Evolutionary conservation across 1,284 basidiomycete species (phyloP), one percentile per base, ranked within the genome.

Genomic region (Coniferiporia weirii): DNA sequence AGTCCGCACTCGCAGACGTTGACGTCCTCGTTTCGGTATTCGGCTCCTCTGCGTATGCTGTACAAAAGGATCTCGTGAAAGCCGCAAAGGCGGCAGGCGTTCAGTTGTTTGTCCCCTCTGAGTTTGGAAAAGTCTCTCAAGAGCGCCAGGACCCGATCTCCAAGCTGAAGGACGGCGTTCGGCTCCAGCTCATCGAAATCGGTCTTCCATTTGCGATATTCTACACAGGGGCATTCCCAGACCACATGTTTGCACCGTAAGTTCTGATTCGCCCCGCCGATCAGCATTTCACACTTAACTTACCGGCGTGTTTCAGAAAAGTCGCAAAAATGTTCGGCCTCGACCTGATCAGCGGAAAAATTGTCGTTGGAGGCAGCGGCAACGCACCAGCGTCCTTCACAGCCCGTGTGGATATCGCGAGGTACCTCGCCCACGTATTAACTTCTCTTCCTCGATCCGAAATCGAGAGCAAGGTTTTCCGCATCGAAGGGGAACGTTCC

Each of bases 21-120:
- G 67, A 71, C 4, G 69, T 76, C 15, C 65, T 75, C 52, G 53
- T 74, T 48, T 76, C 75, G 38, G 65, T 72, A 8, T 57, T 76
- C 48, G 64, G 67, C 2, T 60, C 60, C 13, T 51, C 59, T 13
- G 71, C 64, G 5, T 61, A 76, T 22, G 55, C 61, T 7, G 54
- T 59, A 5, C 75, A 77, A 60, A 56, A 58, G n/a, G 57, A 63
- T 1, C 64, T 77, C 32, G 73, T 71, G 3, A 65, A 70, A 9
- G 75, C 74, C 10, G 71, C 73, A 46, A 75, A 74, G 64, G 66
- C 65, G 32, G 74, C 74, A 0, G 71, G 70, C 12, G 74, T 76
- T 17, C 68, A 71, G 54, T 49, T 73, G 50, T 76, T 76, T 55
- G 67, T 76, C 5, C 76, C 75, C 3, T 73, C 72, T 9, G 75